phyloP scores from a whole-genome alignment of 768 basidiomycete species.

The Pleurotus pulmonarius region DNA sequence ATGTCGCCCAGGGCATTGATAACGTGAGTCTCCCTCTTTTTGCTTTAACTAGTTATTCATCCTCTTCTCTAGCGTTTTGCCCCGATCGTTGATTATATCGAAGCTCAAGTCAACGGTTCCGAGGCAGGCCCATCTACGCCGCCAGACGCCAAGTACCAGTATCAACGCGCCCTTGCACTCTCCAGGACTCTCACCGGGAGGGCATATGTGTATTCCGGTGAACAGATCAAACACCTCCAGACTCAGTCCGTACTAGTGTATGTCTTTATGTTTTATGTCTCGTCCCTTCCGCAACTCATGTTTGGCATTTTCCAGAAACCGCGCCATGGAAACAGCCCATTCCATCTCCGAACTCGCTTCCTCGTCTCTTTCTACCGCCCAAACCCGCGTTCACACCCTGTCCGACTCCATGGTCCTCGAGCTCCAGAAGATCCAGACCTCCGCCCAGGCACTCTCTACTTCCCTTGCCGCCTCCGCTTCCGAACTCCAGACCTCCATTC shows the following conservation, averaged over 20 bases:
- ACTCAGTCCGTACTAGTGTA: slow-evolving; percentile 64
- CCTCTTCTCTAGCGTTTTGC: slow-evolving; percentile 49
- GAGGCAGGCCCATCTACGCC: slow-evolving; percentile 45
- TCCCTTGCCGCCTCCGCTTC: slow-evolving; percentile 31
- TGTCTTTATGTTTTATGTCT: slow-evolving; percentile 18
- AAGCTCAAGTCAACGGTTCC: slow-evolving; percentile 39
- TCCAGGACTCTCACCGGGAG: slow-evolving; percentile 62
- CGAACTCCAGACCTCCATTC: slow-evolving; percentile 18
- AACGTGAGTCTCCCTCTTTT: slow-evolving; percentile 43
- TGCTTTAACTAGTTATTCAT: slow-evolving; percentile 8
- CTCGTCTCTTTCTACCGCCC: slow-evolving; percentile 49
- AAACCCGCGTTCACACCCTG: slow-evolving; percentile 53
- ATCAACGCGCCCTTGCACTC: slow-evolving; percentile 68
- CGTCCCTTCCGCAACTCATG: slow-evolving; percentile 8
- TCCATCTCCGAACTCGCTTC: slow-evolving; percentile 59
- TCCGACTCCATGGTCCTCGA: slow-evolving; percentile 66
- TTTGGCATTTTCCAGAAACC: slow-evolving; percentile 42
- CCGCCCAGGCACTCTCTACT: slow-evolving; percentile 47
- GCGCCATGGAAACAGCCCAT: slow-evolving; percentile 64
- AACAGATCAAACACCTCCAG: slow-evolving; percentile 70
- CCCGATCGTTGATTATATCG: slow-evolving; percentile 74
- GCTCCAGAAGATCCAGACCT: slow-evolving; percentile 61
- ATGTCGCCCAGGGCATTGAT: slow-evolving; percentile 66
- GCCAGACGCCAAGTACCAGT: slow-evolving; percentile 65
- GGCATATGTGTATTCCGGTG: slow-evolving; percentile 60